These are phyloP conservation scores for Alternaria longipes DNA, from an alignment of 2,329 filamentous ascomycete species.

Conservation along the genomic window DNA sequence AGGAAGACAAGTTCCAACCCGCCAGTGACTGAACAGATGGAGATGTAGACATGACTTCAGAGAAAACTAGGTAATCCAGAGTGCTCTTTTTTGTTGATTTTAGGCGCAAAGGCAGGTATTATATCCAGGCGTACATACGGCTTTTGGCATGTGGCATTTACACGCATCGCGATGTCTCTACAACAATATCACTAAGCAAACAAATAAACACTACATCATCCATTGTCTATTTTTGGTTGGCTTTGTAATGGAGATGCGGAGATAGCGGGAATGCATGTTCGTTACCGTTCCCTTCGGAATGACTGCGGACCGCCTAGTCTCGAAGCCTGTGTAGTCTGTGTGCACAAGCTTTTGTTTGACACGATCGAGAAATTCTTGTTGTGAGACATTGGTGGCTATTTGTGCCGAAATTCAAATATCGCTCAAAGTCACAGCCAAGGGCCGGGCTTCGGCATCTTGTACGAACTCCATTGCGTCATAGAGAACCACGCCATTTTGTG, in stretches of 20 bases:
- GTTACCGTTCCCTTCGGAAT: conserved; percentile 1
- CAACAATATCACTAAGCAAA: neutral
- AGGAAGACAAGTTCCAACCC: conserved; percentile 12
- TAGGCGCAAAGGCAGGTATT: conserved; percentile 14
- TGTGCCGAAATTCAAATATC: conserved; percentile 3
- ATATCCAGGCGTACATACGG: conserved; percentile 16
- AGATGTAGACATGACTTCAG: conserved; percentile 29
- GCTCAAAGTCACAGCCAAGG: neutral
- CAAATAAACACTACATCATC: neutral
- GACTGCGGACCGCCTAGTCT: neutral
- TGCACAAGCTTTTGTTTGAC: conserved; percentile 1
- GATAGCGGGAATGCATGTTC: conserved; percentile 6
- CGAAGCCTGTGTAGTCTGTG: neutral
- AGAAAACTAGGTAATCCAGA: neutral
- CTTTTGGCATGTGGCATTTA: neutral
- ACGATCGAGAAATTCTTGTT: neutral
- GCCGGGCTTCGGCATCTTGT: neutral
- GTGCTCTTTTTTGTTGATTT: neutral
- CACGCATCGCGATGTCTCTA: neutral
- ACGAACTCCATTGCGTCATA: neutral
- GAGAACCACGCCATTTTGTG: neutral
- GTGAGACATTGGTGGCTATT: conserved; percentile 4
- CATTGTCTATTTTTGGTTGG: neutral
- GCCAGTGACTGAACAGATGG: conserved; percentile 34
- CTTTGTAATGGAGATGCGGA: neutral